Evolutionary conservation across 164 flowering plant species (phyloP).

Genomic region (Kalanchoe fedtschenkoi): DNA sequence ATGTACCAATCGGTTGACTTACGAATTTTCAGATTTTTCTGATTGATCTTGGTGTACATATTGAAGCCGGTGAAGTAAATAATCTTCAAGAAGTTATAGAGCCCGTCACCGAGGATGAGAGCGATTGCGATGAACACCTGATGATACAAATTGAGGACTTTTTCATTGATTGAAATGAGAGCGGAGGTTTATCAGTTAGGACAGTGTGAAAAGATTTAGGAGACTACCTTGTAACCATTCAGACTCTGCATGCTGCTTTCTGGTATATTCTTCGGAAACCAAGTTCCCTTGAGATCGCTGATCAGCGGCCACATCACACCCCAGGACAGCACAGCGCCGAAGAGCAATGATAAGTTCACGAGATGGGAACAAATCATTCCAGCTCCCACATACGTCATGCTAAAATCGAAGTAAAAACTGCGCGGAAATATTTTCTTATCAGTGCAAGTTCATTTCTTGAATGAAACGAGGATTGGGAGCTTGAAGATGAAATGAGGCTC

Average conservation of each 20-base stretch:
- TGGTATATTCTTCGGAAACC: slow-evolving; percentile 47
- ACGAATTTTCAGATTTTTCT: slow-evolving; percentile 27
- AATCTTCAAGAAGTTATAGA: slow-evolving; percentile 67
- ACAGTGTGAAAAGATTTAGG: too few species aligned
- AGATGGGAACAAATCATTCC: slow-evolving; percentile 87
- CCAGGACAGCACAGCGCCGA: slow-evolving; percentile 90
- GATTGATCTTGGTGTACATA: slow-evolving; percentile 22
- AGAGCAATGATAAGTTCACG: slow-evolving; percentile 71
- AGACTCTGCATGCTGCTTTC: slow-evolving; percentile 84
- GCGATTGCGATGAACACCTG: slow-evolving; percentile 77
- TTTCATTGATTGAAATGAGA: not conserved
- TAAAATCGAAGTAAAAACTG: slow-evolving; percentile 88
- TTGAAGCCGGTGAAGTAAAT: slow-evolving; percentile 28
- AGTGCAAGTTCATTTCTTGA: not conserved
- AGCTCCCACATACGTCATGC: slow-evolving; percentile 67
- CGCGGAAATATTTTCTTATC: slow-evolving; percentile 11
- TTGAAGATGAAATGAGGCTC: not conserved
- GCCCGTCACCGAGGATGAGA: slow-evolving; percentile 81
- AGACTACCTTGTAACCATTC: slow-evolving; percentile 74
- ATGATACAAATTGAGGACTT: slow-evolving; percentile 10
- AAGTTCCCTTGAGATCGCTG: slow-evolving; percentile 43
- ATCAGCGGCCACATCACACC: slow-evolving; percentile 95
- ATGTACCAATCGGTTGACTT: slow-evolving; percentile 1
- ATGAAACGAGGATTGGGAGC: not conserved
- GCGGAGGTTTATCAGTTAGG: too few species aligned